Evolutionary conservation across 148 eudicot genomes (phyloP).

Genomic region (Camellia japonica): DNA sequence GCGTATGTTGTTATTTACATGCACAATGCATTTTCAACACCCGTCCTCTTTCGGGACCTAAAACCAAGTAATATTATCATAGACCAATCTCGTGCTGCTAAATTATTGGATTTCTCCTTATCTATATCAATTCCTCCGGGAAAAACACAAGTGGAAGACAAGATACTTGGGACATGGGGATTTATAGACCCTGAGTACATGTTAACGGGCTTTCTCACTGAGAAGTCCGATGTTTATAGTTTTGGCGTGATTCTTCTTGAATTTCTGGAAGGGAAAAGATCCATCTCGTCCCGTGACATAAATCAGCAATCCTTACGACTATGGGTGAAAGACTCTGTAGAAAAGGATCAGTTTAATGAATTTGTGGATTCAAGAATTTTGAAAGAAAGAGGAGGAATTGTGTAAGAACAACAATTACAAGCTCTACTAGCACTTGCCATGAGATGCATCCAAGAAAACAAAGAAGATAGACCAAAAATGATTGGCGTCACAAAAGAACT

Average conservation of each 20-base stretch:
- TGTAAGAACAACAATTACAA: neutral
- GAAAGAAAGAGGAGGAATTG: neutral
- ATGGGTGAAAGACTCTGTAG: too few species aligned
- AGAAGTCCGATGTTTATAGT: conserved; percentile 24
- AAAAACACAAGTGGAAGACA: conserved; percentile 1
- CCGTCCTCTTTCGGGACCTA: neutral
- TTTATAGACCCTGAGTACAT: neutral
- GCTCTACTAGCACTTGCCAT: conserved; percentile 9
- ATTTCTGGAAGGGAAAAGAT: neutral
- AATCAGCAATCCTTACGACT: too few species aligned
- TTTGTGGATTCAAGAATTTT: neutral
- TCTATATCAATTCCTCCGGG: conserved; percentile 18
- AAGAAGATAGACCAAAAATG: conserved; percentile 9
- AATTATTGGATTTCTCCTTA: conserved; percentile 12
- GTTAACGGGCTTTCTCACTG: neutral
- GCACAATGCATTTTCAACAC: conserved; percentile 3
- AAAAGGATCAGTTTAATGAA: too few species aligned
- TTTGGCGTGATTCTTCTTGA: conserved; percentile 17
- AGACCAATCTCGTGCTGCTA: conserved; percentile 17
- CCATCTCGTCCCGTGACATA: too few species aligned
- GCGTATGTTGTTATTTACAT: conserved; percentile 10
- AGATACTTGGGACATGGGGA: neutral
- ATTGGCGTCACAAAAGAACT: conserved; percentile 7
- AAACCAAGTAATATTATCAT: neutral
- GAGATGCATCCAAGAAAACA: neutral